Conservation (phyloP, 1,139 yeast genomes). For the Saccharomyces hybrid region DNA sequence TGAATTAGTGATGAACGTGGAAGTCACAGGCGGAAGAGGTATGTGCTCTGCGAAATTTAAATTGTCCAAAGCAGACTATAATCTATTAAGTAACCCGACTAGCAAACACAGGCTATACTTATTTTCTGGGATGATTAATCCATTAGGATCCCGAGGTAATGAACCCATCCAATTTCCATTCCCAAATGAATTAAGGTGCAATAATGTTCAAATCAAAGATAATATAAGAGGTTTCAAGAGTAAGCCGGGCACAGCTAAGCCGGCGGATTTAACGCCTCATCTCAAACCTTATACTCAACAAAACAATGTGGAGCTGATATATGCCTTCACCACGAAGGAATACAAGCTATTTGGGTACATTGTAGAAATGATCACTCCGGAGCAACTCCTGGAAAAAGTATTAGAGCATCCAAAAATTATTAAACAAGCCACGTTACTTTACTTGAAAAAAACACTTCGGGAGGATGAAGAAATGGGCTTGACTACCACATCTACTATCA, state of each 20-base stretch:
- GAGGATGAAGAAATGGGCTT: conserved; percentile 51
- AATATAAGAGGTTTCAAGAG: conserved; percentile 53
- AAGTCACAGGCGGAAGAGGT: conserved; percentile 36
- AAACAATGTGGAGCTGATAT: conserved; percentile 44
- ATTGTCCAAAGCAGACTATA: conserved; percentile 35
- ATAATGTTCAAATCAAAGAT: conserved; percentile 39
- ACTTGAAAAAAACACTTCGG: conserved; percentile 34
- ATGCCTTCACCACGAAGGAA: conserved; percentile 44
- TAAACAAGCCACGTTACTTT: conserved; percentile 38
- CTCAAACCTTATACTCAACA: conserved; percentile 29
- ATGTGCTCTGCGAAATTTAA: conserved; percentile 34
- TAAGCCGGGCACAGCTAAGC: conserved; percentile 54
- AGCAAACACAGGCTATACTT: conserved; percentile 35
- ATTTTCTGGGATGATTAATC: conserved; percentile 39
- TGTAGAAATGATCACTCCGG: conserved; percentile 42
- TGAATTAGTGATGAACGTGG: conserved; percentile 38
- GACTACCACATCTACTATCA: conserved; percentile 46
- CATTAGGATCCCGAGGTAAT: conserved; percentile 8
- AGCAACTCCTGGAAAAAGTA: conserved; percentile 31
- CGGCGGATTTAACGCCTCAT: conserved; percentile 51
- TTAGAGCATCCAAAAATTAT: conserved; percentile 41
- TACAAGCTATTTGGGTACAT: conserved; percentile 45
- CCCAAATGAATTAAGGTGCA: conserved; percentile 48
- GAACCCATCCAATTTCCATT: conserved; percentile 34
- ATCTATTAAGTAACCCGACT: conserved; percentile 25